Evolutionary conservation across 495 filamentous ascomycete species (phyloP).

Genomic region (Penicillium longicatenatum): DNA sequence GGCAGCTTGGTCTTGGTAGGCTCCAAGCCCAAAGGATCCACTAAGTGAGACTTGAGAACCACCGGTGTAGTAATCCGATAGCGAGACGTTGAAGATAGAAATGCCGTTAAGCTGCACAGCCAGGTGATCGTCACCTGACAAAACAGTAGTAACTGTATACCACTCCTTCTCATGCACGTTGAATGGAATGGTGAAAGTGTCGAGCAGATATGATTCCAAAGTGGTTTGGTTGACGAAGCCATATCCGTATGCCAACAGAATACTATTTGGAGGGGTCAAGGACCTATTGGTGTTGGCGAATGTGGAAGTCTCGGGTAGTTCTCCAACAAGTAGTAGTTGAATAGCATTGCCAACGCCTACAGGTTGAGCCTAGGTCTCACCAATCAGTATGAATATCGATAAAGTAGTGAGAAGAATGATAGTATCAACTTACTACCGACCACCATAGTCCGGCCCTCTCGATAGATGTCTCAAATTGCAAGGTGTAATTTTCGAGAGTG

Average conservation of each 20-base stretch:
- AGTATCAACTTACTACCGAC: conserved; percentile 1
- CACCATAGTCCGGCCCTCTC: conserved; percentile 10
- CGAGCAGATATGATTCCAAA: neutral
- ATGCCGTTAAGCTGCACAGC: conserved; percentile 10
- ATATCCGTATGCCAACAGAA: conserved; percentile 7
- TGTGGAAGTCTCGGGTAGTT: neutral
- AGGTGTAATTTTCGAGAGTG: conserved; percentile 4
- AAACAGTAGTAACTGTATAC: conserved; percentile 10
- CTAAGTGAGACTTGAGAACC: neutral
- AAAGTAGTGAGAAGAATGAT: neutral
- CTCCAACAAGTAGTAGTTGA: conserved; percentile 7
- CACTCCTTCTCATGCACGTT: conserved; percentile 13
- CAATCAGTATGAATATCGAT: neutral
- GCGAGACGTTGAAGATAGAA: neutral
- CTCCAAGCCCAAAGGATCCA: conserved; percentile 6
- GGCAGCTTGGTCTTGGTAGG: conserved; percentile 9
- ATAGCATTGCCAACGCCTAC: neutral
- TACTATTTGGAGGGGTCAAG: conserved; percentile 10
- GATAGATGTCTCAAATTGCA: conserved; percentile 7
- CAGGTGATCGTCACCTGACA: conserved; percentile 1
- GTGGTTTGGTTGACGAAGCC: conserved; percentile 17
- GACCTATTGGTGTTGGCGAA: conserved; percentile 10
- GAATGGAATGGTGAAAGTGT: conserved; percentile 8
- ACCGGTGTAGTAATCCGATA: conserved; percentile 7
- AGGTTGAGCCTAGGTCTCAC: neutral